Base-by-base conservation (phyloP, 768 basidiomycete genomes). In the Macrocybe gigantea region DNA sequence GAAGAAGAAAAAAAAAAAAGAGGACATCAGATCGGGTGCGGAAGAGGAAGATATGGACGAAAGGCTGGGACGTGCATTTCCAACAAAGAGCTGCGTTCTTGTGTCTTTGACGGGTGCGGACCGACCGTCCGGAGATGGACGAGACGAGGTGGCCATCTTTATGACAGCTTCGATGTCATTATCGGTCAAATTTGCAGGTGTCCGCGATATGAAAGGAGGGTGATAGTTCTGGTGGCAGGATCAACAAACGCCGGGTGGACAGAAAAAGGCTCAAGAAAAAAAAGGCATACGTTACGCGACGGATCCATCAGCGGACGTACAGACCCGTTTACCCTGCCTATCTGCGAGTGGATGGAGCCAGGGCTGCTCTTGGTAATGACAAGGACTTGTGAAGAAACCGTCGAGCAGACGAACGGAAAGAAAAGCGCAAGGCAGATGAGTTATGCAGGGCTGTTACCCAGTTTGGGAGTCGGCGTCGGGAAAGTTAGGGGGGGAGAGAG, bases 141-240 rank as follows among this genome's bases (percentile, higher is more conserved):
- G 71, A 5, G 81, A 71, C 6, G 88, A 80, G 51, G 89, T 94
- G n/a, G 93, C 93, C 66, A 85, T 79, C 61, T 89, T 88, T 52
- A 96, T 96, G 58, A 93, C 78, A 3, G 90, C 89, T 62, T 96
- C 93, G 61, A 95, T 93, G 57, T 90, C 89, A 66, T 88, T 88
- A 68, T 83, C 84, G 2, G 85, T 77, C 11, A 80, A 83, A 22
- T 64, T 44, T 30, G 49, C 33, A 36, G 56, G 45, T n/a, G 55
- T 45, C 43, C 45, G 46, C n/a, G 49, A 45, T 39, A 48, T 42
- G 38, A 48, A 48, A 33, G 42, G 45, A 14, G 44, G 33, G 52
- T 29, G 48, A 29, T 54, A 53, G 48, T 43, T 44, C 53, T 46
- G 43, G 15, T 52, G 13, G 42, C 49, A 45, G 13, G 41, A 47